Percentiles rank a stretch among this genome's conserved stretches.
Conservation (phyloP, 352 stramenopile genomes). For the Phytopythium cucurbitacearum region DNA sequence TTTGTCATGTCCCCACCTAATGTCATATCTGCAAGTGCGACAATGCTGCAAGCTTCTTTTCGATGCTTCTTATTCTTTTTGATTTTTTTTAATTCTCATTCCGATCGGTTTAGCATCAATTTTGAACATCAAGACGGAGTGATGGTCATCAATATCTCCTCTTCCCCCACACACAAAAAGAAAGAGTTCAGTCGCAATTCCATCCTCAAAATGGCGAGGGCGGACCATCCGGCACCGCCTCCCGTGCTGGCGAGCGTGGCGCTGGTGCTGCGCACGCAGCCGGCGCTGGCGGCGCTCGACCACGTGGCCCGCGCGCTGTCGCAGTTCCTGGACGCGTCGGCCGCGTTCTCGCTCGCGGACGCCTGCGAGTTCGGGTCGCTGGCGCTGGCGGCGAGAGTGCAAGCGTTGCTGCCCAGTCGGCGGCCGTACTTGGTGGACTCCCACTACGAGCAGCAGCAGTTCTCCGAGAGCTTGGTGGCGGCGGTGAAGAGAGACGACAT, state of each 20-base stretch:
- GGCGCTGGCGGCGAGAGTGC: slow-evolving; percentile 12
- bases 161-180: background rate
- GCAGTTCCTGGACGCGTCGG: slow-evolving; percentile 17
- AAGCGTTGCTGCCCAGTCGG: too few relatives aligned
- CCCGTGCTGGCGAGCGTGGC: slow-evolving; percentile 8
- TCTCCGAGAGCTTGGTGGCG: slow-evolving; percentile 14
- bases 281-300: slow-evolving; percentile 10
- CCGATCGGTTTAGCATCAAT: too few relatives aligned
- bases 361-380: slow-evolving; percentile 14
- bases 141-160: background rate
- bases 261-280: slow-evolving; percentile 9
- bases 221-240: slow-evolving; percentile 1
- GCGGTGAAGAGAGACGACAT: slow-evolving; percentile 13
- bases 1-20: too few relatives aligned
- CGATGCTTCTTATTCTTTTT: background rate
- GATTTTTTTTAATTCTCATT: background rate
- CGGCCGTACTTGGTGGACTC: slow-evolving; percentile 6
- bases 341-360: slow-evolving; percentile 10
- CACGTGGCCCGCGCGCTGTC: slow-evolving; percentile 17
- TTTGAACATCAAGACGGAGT: too few relatives aligned
- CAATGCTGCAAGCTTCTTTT: too few relatives aligned
- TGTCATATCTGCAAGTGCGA: too few relatives aligned
- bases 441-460: slow-evolving; percentile 16
- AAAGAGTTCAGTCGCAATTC: too few relatives aligned
- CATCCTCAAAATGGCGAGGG: background rate